Conservation (phyloP, 495 filamentous ascomycete species). For the Talaromyces thailandensis region DNA sequence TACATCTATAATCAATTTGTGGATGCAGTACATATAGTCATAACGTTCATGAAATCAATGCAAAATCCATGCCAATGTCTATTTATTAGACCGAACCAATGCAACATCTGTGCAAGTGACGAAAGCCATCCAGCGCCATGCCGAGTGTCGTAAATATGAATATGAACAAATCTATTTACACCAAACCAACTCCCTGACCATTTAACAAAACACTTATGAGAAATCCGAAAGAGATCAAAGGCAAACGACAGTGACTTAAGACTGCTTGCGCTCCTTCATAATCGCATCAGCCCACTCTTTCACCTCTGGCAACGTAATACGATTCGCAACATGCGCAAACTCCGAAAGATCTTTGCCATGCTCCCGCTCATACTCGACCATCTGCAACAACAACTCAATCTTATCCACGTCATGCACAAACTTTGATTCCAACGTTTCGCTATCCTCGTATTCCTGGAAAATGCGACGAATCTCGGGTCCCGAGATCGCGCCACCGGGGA, state of each 20-base stretch:
- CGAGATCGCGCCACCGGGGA: constrained; percentile 52
- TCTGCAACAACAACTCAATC: constrained; percentile 87
- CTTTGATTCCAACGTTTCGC: constrained; percentile 66
- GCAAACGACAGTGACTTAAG: not conserved
- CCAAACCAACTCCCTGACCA: not conserved
- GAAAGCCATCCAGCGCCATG: constrained; percentile 5
- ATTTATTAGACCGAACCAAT: not conserved
- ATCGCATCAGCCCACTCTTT: constrained; percentile 70
- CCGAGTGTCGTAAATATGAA: not conserved
- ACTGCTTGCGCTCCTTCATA: constrained; percentile 59
- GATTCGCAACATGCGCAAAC: constrained; percentile 66
- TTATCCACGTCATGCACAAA: constrained; percentile 98
- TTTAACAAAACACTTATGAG: not conserved
- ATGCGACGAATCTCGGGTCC: constrained; percentile 62
- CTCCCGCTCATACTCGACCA: constrained; percentile 89
- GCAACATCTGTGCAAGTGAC: not conserved
- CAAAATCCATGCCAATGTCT: not conserved
- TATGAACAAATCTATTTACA: constrained; percentile 2
- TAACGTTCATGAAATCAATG: not conserved
- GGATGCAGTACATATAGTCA: not conserved
- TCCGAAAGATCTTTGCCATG: constrained; percentile 69
- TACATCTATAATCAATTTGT: not conserved
- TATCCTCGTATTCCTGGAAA: constrained; percentile 92
- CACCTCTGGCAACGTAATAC: constrained; percentile 66
- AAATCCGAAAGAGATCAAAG: not conserved